Evolutionary conservation across 2,329 filamentous ascomycete species (phyloP).

Genomic region (Graphilbum fragrans): DNA sequence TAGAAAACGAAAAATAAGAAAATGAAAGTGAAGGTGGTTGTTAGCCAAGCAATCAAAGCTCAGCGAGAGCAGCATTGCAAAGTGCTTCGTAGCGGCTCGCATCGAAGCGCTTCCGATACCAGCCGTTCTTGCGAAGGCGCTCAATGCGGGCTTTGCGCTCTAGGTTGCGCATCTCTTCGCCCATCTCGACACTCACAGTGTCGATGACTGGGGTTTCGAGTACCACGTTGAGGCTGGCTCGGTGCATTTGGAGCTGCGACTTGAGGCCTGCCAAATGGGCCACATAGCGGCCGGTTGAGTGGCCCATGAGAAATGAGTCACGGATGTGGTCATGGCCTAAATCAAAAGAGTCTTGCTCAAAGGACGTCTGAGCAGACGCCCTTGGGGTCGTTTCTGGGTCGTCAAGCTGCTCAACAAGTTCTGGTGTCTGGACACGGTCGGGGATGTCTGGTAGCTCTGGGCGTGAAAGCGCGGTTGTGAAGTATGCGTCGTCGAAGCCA

Average conservation of each 20-base stretch:
- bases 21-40: background rate
- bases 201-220: slow-evolving; percentile 12
- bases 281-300: slow-evolving; percentile 35
- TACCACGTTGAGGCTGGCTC: slow-evolving; percentile 31
- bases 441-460: slow-evolving; percentile 17
- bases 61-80: slow-evolving; percentile 36
- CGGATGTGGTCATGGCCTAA: slow-evolving; percentile 7
- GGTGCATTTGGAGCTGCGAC: slow-evolving; percentile 35
- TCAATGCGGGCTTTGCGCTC: slow-evolving; percentile 41
- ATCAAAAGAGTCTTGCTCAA: background rate
- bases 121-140: slow-evolving; percentile 38
- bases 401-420: slow-evolving; percentile 6
- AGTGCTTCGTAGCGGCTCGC: slow-evolving; percentile 38
- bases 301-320: slow-evolving; percentile 24
- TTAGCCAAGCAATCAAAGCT: slow-evolving; percentile 21
- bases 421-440: slow-evolving; percentile 6
- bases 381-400: background rate
- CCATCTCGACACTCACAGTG: slow-evolving; percentile 2
- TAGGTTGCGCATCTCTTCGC: slow-evolving; percentile 23
- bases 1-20: background rate
- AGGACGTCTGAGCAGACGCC: background rate
- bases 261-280: slow-evolving; percentile 34
- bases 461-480: slow-evolving; percentile 12
- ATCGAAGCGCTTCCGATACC: slow-evolving; percentile 45
- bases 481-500: slow-evolving; percentile 36